These are phyloP conservation scores for Hirsutella rhossiliensis DNA, from an alignment of 2,329 filamentous ascomycete genomes.

Conservation along the genomic window DNA sequence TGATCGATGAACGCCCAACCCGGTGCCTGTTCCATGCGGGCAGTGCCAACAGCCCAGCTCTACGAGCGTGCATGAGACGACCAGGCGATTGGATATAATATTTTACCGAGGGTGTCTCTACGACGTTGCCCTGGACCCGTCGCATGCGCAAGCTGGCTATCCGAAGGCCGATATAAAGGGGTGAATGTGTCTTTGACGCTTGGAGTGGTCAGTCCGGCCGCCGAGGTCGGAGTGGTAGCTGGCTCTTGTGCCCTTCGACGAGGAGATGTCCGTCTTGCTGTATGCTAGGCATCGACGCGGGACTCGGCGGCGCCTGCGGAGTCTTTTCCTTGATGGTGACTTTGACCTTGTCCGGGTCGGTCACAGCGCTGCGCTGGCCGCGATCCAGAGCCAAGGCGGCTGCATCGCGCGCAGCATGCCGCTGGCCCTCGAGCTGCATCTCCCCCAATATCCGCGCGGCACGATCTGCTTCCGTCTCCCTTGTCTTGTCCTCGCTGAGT, in stretches of 20 bases:
- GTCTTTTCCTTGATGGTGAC: slow-evolving; percentile 41
- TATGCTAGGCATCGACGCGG: slow-evolving; percentile 8
- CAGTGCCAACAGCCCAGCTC: too few species aligned
- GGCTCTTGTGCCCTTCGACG: slow-evolving; percentile 39
- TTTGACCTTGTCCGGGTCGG: slow-evolving; percentile 23
- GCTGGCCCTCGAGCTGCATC: slow-evolving; percentile 31
- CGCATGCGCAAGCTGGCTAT: too few species aligned
- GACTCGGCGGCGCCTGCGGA: slow-evolving; percentile 11
- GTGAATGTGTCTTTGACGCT: too few species aligned
- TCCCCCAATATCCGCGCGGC: slow-evolving; percentile 25
- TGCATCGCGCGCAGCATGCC: slow-evolving; percentile 24
- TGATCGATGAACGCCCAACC: background rate
- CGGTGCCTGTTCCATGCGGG: too few species aligned
- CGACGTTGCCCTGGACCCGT: too few species aligned
- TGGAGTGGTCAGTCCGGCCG: background rate
- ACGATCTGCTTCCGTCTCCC: slow-evolving; percentile 28
- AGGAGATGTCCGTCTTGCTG: slow-evolving; percentile 28
- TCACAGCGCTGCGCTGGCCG: slow-evolving; percentile 15
- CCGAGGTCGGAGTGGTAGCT: slow-evolving; percentile 9
- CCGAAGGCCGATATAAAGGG: background rate
- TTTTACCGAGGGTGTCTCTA: too few species aligned
- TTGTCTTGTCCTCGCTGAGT: slow-evolving; percentile 46
- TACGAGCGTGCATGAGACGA: too few species aligned
- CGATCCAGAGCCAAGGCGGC: slow-evolving; percentile 39
- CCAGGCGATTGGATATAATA: too few species aligned